Evolutionary conservation across 2,329 filamentous ascomycete species (phyloP).

Genomic region (Aphanocladium album): DNA sequence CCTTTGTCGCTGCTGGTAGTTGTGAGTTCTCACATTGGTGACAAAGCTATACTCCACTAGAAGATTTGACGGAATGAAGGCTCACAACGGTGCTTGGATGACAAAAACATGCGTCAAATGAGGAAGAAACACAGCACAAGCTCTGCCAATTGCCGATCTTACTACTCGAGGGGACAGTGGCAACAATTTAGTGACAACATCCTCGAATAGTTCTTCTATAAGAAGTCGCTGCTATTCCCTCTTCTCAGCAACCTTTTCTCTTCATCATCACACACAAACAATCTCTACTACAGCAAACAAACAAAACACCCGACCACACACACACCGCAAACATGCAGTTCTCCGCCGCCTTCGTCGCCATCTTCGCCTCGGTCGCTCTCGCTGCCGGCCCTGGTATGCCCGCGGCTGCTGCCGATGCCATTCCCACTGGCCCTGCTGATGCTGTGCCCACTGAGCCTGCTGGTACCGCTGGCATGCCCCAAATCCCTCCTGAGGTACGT

Average conservation of each 20-base stretch:
- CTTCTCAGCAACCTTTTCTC: no score
- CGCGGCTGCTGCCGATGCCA: not conserved
- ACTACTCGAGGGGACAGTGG: no score
- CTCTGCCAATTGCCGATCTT: not conserved
- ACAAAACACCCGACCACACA: not conserved
- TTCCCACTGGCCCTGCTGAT: not conserved
- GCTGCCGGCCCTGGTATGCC: not conserved
- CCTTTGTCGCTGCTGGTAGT: no score
- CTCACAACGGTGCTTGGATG: not conserved
- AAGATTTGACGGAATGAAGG: not conserved
- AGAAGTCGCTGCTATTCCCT: no score
- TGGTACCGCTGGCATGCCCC: not conserved
- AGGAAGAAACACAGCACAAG: no score
- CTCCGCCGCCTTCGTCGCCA: not conserved
- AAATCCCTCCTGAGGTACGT: not conserved
- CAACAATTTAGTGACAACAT: no score
- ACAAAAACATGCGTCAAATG: not conserved
- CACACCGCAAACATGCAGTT: slow-evolving; percentile 3
- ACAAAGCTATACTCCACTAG: no score
- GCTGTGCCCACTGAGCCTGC: not conserved
- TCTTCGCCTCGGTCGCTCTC: not conserved
- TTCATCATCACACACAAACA: not conserved
- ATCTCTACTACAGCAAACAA: not conserved
- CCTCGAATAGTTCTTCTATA: no score
- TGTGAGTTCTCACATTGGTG: no score